phyloP scores from a whole-genome alignment of 2,329 filamentous ascomycete genomes.

The Colletotrichum brevisporum region DNA sequence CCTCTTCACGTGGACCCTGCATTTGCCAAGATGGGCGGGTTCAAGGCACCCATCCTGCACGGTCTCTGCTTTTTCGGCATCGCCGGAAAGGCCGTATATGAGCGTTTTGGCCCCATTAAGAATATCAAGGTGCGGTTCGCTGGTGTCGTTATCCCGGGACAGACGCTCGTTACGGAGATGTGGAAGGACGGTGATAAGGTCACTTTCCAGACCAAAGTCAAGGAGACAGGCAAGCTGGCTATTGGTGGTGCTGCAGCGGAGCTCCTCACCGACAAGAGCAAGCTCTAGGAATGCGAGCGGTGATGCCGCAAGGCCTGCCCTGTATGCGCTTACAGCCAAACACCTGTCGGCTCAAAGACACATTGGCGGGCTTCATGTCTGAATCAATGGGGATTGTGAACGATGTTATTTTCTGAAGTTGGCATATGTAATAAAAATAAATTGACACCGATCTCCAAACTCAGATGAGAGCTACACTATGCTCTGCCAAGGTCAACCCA shows the following conservation, averaged over 20 bases:
- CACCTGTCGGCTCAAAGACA: too few species aligned
- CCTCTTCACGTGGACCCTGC: conserved; percentile 95
- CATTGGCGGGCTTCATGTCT: too few species aligned
- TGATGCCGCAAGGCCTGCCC: too few species aligned
- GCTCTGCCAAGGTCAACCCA: too few species aligned
- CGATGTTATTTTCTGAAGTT: too few species aligned
- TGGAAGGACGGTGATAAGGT: conserved; percentile 88
- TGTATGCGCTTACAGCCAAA: not conserved
- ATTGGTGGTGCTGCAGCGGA: conserved; percentile 87
- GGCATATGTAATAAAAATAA: too few species aligned
- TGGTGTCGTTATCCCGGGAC: conserved; percentile 85
- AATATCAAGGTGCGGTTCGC: conserved; percentile 96
- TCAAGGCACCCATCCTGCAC: conserved; percentile 94
- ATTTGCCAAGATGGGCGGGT: conserved; percentile 95
- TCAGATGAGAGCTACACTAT: too few species aligned
- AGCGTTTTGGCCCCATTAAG: conserved; percentile 85
- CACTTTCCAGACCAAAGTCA: conserved; percentile 88
- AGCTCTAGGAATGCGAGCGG: conserved; percentile 42
- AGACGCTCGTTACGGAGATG: conserved; percentile 95
- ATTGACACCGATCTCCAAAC: too few species aligned
- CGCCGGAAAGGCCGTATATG: conserved; percentile 89
- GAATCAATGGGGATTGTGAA: too few species aligned
- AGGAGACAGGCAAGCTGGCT: conserved; percentile 92
- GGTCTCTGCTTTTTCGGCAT: conserved; percentile 97
- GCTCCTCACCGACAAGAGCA: conserved; percentile 63